Base-by-base conservation (phyloP, 2,329 filamentous ascomycete genomes). In the Claviceps monticola region DNA sequence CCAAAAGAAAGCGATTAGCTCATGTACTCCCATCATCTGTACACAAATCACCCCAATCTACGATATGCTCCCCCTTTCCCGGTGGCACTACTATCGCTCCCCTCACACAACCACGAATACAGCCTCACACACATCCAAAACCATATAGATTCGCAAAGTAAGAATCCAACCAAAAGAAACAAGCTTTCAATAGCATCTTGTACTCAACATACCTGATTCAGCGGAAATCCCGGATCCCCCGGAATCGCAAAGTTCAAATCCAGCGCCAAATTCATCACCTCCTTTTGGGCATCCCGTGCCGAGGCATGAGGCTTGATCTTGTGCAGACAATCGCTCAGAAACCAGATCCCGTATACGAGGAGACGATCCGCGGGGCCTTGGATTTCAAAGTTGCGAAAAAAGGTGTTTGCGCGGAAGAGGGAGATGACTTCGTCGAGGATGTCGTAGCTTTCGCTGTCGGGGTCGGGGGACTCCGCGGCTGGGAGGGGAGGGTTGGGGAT, bases 371-470 rank as follows among this genome's bases (percentile, higher is more conserved):
- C 91, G 26, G 88, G 86, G 14, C 93, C 93, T 71, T 95, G 91
- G 74, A 97, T 95, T 76, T 97, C 93, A 63, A 98, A 98, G 78
- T 97, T 98, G 63, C 93, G 86, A 78, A 97, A 98, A 71, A 98
- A 91, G 55, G 91, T 96, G 75, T 98, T 97, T 62, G 93, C 91
- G 58, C 93, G 88, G 78, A 97, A 98, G 48, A 97, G 80, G 13
- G 84, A 79, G 51, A 98, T 79, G 49, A 94, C 83, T 74, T 98
- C 93, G 71, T 98, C 93, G 51, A 97, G 79, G 56, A 93, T 87
- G 73, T 98, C 93, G 76, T 97, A 97, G 63, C 86, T 90, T 68
- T 95, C 88, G 69, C 82, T 84, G 68, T 93, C 88, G 48, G 89
- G 84, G 67, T 96, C 88, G 61, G 74, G 84, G 60, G 74, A 81